These are phyloP conservation scores for Ustilaginoidea virens DNA, from an alignment of 2,329 filamentous ascomycete genomes.

Conservation along the genomic window DNA sequence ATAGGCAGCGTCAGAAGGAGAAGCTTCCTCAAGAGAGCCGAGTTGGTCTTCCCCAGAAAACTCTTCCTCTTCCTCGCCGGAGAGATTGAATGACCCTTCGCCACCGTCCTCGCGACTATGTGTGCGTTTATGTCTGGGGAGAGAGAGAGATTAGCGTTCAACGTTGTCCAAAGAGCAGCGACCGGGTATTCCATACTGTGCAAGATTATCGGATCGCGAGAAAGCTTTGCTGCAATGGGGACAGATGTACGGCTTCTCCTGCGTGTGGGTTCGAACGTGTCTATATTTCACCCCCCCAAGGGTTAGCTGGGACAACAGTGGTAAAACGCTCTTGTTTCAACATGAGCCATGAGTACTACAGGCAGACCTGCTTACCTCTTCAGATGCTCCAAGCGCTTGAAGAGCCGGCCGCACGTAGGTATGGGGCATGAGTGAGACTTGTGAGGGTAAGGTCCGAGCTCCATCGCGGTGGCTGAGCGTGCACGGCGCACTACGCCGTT, in stretches of 20 bases:
- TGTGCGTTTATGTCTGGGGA: slow-evolving; percentile 74
- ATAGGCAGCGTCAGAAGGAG: slow-evolving; percentile 56
- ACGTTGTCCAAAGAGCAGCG: too few relatives aligned
- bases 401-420: slow-evolving; percentile 87
- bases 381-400: slow-evolving; percentile 97
- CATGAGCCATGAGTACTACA: too few relatives aligned
- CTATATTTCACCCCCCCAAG: too few relatives aligned
- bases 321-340: too few relatives aligned
- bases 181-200: slow-evolving; percentile 58
- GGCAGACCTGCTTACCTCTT: slow-evolving; percentile 65
- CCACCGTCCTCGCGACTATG: slow-evolving; percentile 49
- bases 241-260: slow-evolving; percentile 97
- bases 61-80: slow-evolving; percentile 77
- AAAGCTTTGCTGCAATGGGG: slow-evolving; percentile 98
- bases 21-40: slow-evolving; percentile 64
- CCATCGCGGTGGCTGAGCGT: slow-evolving; percentile 89
- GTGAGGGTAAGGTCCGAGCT: slow-evolving; percentile 88
- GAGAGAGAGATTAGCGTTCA: too few relatives aligned
- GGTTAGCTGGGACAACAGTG: neutral
- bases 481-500: slow-evolving; percentile 75
- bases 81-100: slow-evolving; percentile 43
- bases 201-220: slow-evolving; percentile 95
- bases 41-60: slow-evolving; percentile 71
- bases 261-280: slow-evolving; percentile 97
- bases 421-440: slow-evolving; percentile 99